Evolutionary conservation across 2,329 filamentous ascomycete species (phyloP).

Genomic region (Nemania sp.): DNA sequence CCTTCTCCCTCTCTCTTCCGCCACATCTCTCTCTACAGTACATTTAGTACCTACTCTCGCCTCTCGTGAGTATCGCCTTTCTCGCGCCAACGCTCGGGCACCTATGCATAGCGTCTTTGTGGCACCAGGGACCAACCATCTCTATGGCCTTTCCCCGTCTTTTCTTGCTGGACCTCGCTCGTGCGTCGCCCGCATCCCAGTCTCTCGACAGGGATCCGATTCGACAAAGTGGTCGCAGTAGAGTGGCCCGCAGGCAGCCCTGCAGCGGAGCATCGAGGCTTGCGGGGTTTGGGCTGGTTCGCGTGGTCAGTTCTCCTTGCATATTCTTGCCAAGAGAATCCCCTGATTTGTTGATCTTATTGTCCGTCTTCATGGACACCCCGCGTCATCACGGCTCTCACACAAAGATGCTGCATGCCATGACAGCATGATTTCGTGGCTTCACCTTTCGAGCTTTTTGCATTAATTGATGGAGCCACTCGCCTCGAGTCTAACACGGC

Average conservation of each 20-base stretch:
- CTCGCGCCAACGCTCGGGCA: constrained; percentile 20
- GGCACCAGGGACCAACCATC: constrained; percentile 24
- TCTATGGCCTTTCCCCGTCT: constrained; percentile 9
- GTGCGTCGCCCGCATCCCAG: constrained; percentile 13
- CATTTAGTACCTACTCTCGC: not conserved
- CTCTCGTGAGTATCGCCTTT: not conserved
- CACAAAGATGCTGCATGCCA: constrained; percentile 21
- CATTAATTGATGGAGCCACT: constrained; percentile 27
- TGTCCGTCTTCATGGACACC: constrained; percentile 23
- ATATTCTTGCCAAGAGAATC: constrained; percentile 21
- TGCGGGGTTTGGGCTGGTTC: constrained; percentile 26
- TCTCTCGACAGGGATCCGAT: constrained; percentile 20
- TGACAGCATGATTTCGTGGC: constrained; percentile 29
- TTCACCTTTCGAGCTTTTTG: constrained; percentile 27
- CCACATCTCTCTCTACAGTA: no score
- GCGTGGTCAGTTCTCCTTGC: constrained; percentile 28
- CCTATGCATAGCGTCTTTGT: constrained; percentile 28
- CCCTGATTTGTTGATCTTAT: constrained; percentile 28
- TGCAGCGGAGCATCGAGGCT: constrained; percentile 20
- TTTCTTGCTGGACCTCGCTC: constrained; percentile 5
- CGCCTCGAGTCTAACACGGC: constrained; percentile 15
- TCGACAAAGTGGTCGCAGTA: constrained; percentile 18
- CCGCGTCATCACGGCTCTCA: constrained; percentile 22
- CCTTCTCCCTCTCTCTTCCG: not conserved
- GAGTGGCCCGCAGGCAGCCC: constrained; percentile 22